Conservation (phyloP, 371 early-diverging fungal genomes). For the Mortierella sp. region DNA sequence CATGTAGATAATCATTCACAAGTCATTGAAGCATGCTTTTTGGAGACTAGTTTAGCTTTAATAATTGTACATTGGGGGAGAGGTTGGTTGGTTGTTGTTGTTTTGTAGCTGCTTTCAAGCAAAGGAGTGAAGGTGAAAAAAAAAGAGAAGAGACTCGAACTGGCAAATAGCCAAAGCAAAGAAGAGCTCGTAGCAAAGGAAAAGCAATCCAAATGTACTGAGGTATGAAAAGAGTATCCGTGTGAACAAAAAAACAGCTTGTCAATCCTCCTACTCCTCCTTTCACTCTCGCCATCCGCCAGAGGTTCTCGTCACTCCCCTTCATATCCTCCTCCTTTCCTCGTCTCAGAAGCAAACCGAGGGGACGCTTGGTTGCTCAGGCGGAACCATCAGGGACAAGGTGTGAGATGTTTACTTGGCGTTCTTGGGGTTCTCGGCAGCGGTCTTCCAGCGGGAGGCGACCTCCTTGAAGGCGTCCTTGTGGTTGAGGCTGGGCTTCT, state of each 20-base stretch:
- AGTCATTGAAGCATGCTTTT: neutral
- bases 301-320: neutral
- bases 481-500: conserved; percentile 70
- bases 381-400: neutral
- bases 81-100: neutral
- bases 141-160: neutral
- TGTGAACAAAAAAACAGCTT: neutral
- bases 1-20: neutral
- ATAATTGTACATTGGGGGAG: conserved; percentile 8
- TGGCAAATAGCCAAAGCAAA: neutral
- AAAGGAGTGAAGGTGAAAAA: neutral
- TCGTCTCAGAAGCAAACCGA: neutral
- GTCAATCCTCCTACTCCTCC: neutral
- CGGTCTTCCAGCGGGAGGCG: conserved; percentile 59
- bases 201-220: neutral
- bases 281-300: neutral
- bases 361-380: neutral
- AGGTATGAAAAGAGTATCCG: neutral
- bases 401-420: conserved; percentile 30
- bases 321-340: neutral
- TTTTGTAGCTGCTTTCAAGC: neutral
- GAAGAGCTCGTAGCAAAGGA: neutral
- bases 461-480: conserved; percentile 74
- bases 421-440: conserved; percentile 65
- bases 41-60: neutral